Evolutionary conservation across 2,329 filamentous ascomycete genomes (phyloP).

Genomic region (Orbilia oligospora): DNA sequence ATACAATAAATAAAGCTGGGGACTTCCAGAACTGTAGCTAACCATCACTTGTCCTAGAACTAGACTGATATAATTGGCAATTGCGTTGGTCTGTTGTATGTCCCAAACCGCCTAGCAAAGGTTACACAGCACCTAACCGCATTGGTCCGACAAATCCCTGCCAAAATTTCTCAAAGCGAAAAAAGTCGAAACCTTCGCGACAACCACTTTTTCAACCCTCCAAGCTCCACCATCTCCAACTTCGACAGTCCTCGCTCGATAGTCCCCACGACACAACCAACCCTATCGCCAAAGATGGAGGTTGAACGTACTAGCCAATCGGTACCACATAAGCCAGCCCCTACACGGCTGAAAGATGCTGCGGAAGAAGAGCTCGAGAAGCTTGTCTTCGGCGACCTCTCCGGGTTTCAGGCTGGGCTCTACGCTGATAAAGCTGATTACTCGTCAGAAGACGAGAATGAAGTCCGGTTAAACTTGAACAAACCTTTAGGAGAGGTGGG

Average conservation of each 20-base stretch:
- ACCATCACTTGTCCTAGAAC: not conserved
- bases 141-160: conserved; percentile 24
- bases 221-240: conserved; percentile 4
- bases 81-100: conserved; percentile 36
- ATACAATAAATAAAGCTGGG: no score
- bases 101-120: conserved; percentile 13
- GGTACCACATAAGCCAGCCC: conserved; percentile 28
- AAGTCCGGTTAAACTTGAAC: conserved; percentile 64
- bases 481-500: conserved; percentile 59
- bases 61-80: no score
- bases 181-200: conserved; percentile 21
- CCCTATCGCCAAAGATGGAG: conserved; percentile 30
- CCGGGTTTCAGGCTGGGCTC: conserved; percentile 83
- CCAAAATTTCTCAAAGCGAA: conserved; percentile 50
- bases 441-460: conserved; percentile 65
- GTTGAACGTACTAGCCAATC: conserved; percentile 22
- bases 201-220: conserved; percentile 1
- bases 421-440: conserved; percentile 72
- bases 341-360: conserved; percentile 77
- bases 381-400: conserved; percentile 87
- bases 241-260: conserved; percentile 16
- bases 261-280: conserved; percentile 1
- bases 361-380: conserved; percentile 88
- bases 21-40: no score
- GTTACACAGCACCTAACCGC: conserved; percentile 44